Percentiles rank a stretch among this genome's conserved stretches.
phyloP scores from a whole-genome alignment of 306 rosid genomes.

The Cajanus cajan region DNA sequence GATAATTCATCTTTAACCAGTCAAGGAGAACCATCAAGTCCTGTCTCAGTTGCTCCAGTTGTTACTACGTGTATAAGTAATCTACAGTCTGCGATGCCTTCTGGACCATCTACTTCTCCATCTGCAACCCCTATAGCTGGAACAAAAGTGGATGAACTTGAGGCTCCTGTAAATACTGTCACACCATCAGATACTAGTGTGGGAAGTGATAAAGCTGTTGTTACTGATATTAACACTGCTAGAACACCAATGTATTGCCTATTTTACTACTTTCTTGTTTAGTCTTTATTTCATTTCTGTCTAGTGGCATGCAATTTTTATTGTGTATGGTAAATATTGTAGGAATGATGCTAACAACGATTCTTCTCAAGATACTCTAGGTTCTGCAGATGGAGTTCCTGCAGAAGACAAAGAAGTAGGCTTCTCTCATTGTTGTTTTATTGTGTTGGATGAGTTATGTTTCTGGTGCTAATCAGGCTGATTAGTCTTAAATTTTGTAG shows the following conservation, averaged over 20 bases:
- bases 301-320: neutral
- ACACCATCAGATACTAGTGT: conserved; percentile 39
- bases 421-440: conserved; percentile 25
- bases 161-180: conserved; percentile 41
- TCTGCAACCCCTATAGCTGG: conserved; percentile 38
- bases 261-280: conserved; percentile 10
- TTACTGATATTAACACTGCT: conserved; percentile 30
- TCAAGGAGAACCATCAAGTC: conserved; percentile 61
- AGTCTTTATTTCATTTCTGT: conserved; percentile 9
- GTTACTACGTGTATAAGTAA: conserved; percentile 41
- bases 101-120: conserved; percentile 62
- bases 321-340: conserved; percentile 30
- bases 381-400: conserved; percentile 54
- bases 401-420: conserved; percentile 57
- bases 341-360: conserved; percentile 49
- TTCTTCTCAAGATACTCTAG: conserved; percentile 44
- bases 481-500: conserved; percentile 41
- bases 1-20: conserved; percentile 45
- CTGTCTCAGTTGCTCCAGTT: conserved; percentile 63
- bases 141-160: conserved; percentile 46
- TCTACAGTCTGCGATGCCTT: conserved; percentile 40
- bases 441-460: conserved; percentile 12
- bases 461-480: conserved; percentile 36
- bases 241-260: conserved; percentile 59
- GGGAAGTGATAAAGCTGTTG: conserved; percentile 46